Evolutionary conservation across 2,329 filamentous ascomycete genomes (phyloP), one percentile per base, ranked within the genome.

Genomic region (Zalaria obscura): DNA sequence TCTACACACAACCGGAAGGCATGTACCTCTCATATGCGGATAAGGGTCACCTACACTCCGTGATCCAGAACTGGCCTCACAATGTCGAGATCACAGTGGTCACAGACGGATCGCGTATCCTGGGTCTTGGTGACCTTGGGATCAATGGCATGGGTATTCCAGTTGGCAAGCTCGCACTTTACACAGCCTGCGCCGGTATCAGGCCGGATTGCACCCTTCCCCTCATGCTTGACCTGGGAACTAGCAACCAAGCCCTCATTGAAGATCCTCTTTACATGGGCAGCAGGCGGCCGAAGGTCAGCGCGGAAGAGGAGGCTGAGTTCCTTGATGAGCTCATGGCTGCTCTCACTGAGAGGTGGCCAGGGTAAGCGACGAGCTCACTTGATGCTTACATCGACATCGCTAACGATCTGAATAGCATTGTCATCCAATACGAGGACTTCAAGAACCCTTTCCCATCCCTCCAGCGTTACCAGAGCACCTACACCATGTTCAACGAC

Each of bases 271-370:
- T 96, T 31, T 98, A 96, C 70, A 78, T 96, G 59, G 91, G 91
- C 54, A 82, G 88, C 54, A 79, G 87, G 55, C 76, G 82, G 53
- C 83, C 82, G 65, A 89, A 93, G 58, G 75, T 89, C 41, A 72
- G 81, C 5, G 67, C 80, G 18, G 73, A 80, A 40, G 80, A 89
- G 54, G 86, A 93, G 67, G 78, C 81, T 59, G 84, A 85, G 49
- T 96, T 96, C 65, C 77, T 96, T 69, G 91, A 96, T 58, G 91
- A 96, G 70, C 81, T 98, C 69, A 96, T 98, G 91, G 75, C 76
- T 55, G 89, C 91, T 43, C 75, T 85, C 46, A 82, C 80, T 43
- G 86, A 94, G 60, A 71, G 72, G 50, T 82, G 77, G 78, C 77
- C 78, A 42, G 74, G 71, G 70, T 75, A 62, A 62, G 70, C 64